phyloP scores from a whole-genome alignment of 768 basidiomycete genomes.

The Termitomyces sp. region DNA sequence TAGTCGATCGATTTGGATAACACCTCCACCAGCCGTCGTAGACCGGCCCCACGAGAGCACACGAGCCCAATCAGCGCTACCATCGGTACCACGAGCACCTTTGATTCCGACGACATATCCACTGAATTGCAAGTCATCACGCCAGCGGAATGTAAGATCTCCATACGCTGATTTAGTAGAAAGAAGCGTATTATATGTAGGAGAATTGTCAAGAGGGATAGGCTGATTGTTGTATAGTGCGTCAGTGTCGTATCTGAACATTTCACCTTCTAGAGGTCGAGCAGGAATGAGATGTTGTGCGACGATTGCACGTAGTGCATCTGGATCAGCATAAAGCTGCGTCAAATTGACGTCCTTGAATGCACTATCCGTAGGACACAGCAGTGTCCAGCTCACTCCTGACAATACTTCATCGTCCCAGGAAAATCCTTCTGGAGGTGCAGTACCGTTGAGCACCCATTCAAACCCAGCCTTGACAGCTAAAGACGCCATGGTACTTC shows the following conservation, averaged over 20 bases:
- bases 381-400: conserved; percentile 72
- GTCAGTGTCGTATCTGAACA: conserved; percentile 21
- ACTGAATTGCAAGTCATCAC: conserved; percentile 35
- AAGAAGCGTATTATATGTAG: conserved; percentile 74
- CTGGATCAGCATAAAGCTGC: conserved; percentile 50
- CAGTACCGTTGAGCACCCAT: conserved; percentile 86
- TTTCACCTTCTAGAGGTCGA: conserved; percentile 17
- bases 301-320: conserved; percentile 53
- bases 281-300: conserved; percentile 72
- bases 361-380: conserved; percentile 89
- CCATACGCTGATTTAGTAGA: conserved; percentile 66
- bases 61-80: conserved; percentile 55
- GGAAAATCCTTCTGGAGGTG: conserved; percentile 63
- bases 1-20: conserved; percentile 81
- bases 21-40: conserved; percentile 70
- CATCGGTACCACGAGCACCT: conserved; percentile 63
- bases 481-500: conserved; percentile 82
- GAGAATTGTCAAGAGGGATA: conserved; percentile 61
- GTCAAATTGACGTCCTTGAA: conserved; percentile 88
- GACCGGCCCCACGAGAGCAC: conserved; percentile 74
- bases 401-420: conserved; percentile 51
- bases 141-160: conserved; percentile 70
- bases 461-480: conserved; percentile 81
- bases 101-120: conserved; percentile 69
- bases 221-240: conserved; percentile 66